Percentiles rank a stretch among this genome's conserved stretches.
Conservation (phyloP, 176 grass and related monocot genomes). For the Cenchrus purpureus region DNA sequence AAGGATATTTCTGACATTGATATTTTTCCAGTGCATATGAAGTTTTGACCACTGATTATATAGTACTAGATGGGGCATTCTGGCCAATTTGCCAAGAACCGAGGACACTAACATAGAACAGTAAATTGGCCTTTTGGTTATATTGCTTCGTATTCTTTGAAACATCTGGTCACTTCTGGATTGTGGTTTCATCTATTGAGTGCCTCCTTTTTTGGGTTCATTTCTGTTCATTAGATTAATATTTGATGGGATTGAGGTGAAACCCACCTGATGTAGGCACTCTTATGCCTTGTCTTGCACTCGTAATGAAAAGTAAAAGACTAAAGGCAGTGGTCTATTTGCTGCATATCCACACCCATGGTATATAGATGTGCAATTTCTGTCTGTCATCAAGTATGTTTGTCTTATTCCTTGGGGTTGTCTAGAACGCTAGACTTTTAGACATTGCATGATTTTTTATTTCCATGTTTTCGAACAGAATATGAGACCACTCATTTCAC, state of each 20-base stretch:
- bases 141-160: background rate
- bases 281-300: background rate
- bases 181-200: background rate
- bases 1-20: background rate
- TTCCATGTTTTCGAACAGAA: background rate
- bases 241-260: background rate
- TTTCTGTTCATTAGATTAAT: background rate
- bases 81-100: background rate
- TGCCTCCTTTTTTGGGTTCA: too few relatives aligned
- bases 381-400: background rate
- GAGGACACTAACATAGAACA: background rate
- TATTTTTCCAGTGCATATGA: background rate
- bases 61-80: background rate
- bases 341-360: background rate
- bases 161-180: background rate
- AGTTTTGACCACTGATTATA: background rate
- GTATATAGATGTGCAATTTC: background rate
- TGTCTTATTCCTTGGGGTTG: conserved; percentile 3
- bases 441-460: background rate
- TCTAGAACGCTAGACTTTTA: background rate
- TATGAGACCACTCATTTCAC: background rate
- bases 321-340: background rate
- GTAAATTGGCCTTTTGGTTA: background rate
- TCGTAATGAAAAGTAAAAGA: background rate
- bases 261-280: background rate